Conservation (phyloP, 1,139 yeast genomes). For the Suhomyces chickasaworum region DNA sequence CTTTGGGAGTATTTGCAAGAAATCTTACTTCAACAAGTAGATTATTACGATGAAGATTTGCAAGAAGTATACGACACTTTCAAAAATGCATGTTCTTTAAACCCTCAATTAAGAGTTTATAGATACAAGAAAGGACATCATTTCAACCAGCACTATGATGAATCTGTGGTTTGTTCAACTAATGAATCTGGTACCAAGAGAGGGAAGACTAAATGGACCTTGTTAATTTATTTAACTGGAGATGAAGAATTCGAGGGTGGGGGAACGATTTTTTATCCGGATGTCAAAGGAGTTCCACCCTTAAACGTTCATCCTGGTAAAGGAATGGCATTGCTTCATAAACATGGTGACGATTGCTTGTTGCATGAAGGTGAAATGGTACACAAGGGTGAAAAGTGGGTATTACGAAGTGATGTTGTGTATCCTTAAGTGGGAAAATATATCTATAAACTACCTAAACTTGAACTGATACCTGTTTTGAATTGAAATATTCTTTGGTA, state of each 20-base stretch:
- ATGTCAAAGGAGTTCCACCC: constrained; percentile 24
- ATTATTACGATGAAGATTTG: constrained; percentile 34
- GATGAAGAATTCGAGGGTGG: constrained; percentile 61
- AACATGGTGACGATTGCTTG: constrained; percentile 68
- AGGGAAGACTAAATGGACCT: constrained; percentile 60
- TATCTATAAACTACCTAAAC: neutral
- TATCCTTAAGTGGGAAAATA: constrained; percentile 18
- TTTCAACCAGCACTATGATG: constrained; percentile 67
- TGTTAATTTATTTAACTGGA: constrained; percentile 61
- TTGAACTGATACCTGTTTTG: constrained; percentile 13
- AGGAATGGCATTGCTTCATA: constrained; percentile 65
- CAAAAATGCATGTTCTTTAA: constrained; percentile 49
- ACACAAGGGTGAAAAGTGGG: constrained; percentile 61
- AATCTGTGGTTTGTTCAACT: constrained; percentile 46
- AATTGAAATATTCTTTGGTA: constrained; percentile 30
- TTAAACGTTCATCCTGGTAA: constrained; percentile 50
- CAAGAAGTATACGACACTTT: constrained; percentile 32
- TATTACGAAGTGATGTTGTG: constrained; percentile 61
- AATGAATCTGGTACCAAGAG: constrained; percentile 21
- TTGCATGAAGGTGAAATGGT: constrained; percentile 63
- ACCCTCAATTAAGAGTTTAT: constrained; percentile 60
- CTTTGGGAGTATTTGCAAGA: constrained; percentile 48
- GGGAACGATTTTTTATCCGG: constrained; percentile 58
- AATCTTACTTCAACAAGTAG: constrained; percentile 33
- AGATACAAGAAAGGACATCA: constrained; percentile 60